Percentiles rank a stretch among this genome's conserved stretches.
Conservation (phyloP, 345 rosid species). For the sweet orange (Citrus sinensis) region DVS_A1.0 CM039166.1:24855001-24855500, state of each 20-base stretch:
- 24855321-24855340: no score
- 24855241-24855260: slow-evolving; percentile 5
- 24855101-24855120: slow-evolving; percentile 49
- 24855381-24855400: no score
- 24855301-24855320: no score
- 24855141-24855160: slow-evolving; percentile 62
- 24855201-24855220: slow-evolving; percentile 64
- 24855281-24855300: no score
- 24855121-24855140: slow-evolving; percentile 41
- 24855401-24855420: no score
- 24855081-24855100: slow-evolving; percentile 56
- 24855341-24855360: no score
- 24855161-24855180: slow-evolving; percentile 56
- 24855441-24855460: no score
- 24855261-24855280: no score
- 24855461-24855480: no score
- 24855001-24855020: slow-evolving; percentile 70
- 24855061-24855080: slow-evolving; percentile 74
- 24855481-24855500: no score
- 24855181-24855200: slow-evolving; percentile 55
- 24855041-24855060: slow-evolving; percentile 47
- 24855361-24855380: no score
- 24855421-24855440: no score
- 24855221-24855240: slow-evolving; percentile 66
- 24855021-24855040: slow-evolving; percentile 50